A percentile compares a stretch with the other conserved stretches of the same genome.
phyloP scores from a whole-genome alignment of 2,329 filamentous ascomycete genomes.

The Tolypocladium album region DNA sequence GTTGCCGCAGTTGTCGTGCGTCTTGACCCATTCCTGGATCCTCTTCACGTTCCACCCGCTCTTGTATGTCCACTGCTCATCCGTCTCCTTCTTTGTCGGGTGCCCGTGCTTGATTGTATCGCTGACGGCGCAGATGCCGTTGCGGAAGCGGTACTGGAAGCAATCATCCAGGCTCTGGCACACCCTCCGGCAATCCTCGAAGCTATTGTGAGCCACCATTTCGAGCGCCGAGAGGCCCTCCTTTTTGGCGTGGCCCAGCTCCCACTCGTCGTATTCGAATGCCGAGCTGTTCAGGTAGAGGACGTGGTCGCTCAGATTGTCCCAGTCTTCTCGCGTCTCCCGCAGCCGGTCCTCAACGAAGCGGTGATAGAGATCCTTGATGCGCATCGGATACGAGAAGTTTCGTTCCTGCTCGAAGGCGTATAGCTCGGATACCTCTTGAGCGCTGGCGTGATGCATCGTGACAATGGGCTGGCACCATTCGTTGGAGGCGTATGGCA shows the following conservation, averaged over 20 bases:
- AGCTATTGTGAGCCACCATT: constrained; percentile 28
- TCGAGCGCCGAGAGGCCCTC: constrained; percentile 23
- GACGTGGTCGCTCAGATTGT: constrained; percentile 37
- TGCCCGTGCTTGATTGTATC: constrained; percentile 26
- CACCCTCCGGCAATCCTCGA: constrained; percentile 30
- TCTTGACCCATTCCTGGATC: constrained; percentile 28
- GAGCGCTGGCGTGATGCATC: constrained; percentile 42
- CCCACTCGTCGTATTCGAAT: constrained; percentile 18
- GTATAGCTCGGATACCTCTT: constrained; percentile 40
- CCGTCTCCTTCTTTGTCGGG: constrained; percentile 18
- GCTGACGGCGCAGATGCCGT: constrained; percentile 26
- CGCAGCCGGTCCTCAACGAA: constrained; percentile 31
- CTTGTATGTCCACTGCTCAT: constrained; percentile 17
- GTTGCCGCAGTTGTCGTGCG: constrained; percentile 22
- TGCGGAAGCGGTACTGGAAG: constrained; percentile 29
- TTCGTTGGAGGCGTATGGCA: constrained; percentile 33
- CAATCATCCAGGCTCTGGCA: constrained; percentile 28
- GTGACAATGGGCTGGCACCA: constrained; percentile 47
- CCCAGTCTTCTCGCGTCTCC: constrained; percentile 35
- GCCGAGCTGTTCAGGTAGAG: constrained; percentile 26
- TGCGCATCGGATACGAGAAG: constrained; percentile 21
- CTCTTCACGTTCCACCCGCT: constrained; percentile 32
- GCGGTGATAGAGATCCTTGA: constrained; percentile 36
- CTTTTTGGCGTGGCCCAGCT: constrained; percentile 20
- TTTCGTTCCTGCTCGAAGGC: constrained; percentile 35